Evolutionary conservation across 345 rosid species (phyloP).

Genomic region (Erysimum cheiranthoides): DNA sequence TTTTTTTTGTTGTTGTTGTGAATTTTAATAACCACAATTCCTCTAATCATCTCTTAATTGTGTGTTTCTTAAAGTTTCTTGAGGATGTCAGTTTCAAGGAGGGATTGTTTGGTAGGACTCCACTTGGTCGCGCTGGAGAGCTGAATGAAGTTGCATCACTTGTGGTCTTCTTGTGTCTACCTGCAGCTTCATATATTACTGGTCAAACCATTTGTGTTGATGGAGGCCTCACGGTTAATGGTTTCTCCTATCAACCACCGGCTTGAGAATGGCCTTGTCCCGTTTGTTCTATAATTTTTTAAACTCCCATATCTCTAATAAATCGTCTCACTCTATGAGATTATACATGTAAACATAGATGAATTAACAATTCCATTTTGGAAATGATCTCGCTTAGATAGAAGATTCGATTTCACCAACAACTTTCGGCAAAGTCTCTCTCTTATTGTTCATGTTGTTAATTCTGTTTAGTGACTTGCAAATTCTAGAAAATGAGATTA

Average conservation of each 20-base stretch:
- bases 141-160: constrained; percentile 56
- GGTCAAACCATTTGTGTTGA: constrained; percentile 61
- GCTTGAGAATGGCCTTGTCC: constrained; percentile 17
- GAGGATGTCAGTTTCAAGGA: constrained; percentile 15
- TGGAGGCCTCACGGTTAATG: constrained; percentile 54
- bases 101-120: constrained; percentile 42
- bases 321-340: not conserved
- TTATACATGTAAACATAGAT: not conserved
- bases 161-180: constrained; percentile 62
- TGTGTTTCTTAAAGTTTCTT: constrained; percentile 2
- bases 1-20: not conserved
- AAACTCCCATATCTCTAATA: not conserved
- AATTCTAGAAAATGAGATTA: no score
- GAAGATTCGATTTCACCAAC: not conserved
- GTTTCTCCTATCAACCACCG: constrained; percentile 42
- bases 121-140: constrained; percentile 54
- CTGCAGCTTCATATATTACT: constrained; percentile 61
- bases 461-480: no score
- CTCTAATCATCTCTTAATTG: not conserved
- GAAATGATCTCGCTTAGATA: not conserved
- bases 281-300: not conserved
- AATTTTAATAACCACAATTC: not conserved
- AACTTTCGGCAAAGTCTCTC: no score
- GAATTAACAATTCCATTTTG: not conserved
- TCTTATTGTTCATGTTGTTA: no score